These are phyloP conservation scores for Cryptosporidium canis DNA, from an alignment of 169 alveolate species.

Conservation along the genomic window DNA sequence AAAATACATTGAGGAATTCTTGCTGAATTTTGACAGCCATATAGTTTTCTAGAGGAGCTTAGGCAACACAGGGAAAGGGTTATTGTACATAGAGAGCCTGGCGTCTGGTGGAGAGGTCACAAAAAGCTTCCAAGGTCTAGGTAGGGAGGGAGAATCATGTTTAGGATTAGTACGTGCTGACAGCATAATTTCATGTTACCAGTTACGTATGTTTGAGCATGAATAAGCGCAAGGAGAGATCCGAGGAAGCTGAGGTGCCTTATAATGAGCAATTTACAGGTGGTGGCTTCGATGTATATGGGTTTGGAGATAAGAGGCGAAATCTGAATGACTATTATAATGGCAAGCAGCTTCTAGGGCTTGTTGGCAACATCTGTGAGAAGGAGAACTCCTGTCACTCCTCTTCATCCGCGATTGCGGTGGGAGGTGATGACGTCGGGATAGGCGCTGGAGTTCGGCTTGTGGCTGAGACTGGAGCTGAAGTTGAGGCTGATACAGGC, in stretches of 20 bases:
- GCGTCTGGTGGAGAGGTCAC: not conserved
- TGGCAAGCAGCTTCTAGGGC: not conserved
- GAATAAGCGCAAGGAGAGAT: conserved; percentile 65
- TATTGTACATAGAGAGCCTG: not conserved
- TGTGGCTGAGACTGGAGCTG: not conserved
- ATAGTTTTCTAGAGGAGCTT: not conserved
- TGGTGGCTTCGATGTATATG: not conserved
- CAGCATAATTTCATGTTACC: not conserved
- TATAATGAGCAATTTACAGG: not conserved
- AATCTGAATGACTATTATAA: conserved; percentile 13
- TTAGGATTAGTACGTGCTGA: not conserved
- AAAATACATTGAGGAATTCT: not conserved
- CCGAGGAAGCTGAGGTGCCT: conserved; percentile 7
- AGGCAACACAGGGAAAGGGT: no score
- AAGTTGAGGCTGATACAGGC: not conserved
- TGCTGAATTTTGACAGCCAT: not conserved
- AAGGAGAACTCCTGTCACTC: not conserved
- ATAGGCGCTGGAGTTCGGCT: not conserved
- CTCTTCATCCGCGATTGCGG: not conserved
- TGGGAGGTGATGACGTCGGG: not conserved
- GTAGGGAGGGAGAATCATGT: conserved; percentile 7
- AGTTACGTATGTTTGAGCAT: not conserved
- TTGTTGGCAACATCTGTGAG: not conserved
- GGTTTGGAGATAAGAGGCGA: conserved; percentile 36
- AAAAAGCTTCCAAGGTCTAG: not conserved